Evolutionary conservation across 306 rosid species (phyloP).

Genomic region (Pterocarpus santalinus): DNA sequence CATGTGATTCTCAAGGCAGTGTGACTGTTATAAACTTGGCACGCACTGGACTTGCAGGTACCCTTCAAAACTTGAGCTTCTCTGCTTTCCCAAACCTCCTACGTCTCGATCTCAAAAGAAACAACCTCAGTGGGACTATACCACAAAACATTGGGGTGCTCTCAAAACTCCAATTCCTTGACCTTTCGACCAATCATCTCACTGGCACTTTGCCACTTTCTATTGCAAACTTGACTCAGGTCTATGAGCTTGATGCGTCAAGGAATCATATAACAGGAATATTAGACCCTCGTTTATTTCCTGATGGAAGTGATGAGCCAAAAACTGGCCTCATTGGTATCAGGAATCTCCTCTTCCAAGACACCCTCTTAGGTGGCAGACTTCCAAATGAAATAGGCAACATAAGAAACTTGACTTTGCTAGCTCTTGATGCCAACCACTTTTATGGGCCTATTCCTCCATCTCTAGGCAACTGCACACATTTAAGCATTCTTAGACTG

Average conservation of each 20-base stretch:
- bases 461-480: slow-evolving; percentile 59
- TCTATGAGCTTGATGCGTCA: slow-evolving; percentile 65
- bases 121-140: slow-evolving; percentile 57
- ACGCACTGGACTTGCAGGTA: slow-evolving; percentile 58
- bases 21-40: slow-evolving; percentile 56
- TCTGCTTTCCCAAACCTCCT: slow-evolving; percentile 65
- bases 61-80: slow-evolving; percentile 57
- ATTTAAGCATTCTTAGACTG: slow-evolving; percentile 52
- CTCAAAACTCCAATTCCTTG: slow-evolving; percentile 64
- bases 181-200: slow-evolving; percentile 60
- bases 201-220: slow-evolving; percentile 66
- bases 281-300: slow-evolving; percentile 60
- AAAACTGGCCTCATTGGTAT: slow-evolving; percentile 56
- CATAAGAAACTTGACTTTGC: slow-evolving; percentile 46
- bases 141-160: slow-evolving; percentile 59
- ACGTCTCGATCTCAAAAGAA: slow-evolving; percentile 63
- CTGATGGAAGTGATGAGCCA: slow-evolving; percentile 41
- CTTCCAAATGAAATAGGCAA: slow-evolving; percentile 70
- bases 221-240: slow-evolving; percentile 61
- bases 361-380: slow-evolving; percentile 51
- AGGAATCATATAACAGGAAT: slow-evolving; percentile 57
- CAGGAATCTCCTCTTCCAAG: slow-evolving; percentile 57
- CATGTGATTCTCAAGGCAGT: slow-evolving; percentile 52
- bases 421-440: slow-evolving; percentile 54
- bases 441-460: slow-evolving; percentile 63